Base-by-base conservation (phyloP, 2,329 filamentous ascomycete genomes). In the Paraphaeosphaeria sporulosa region DNA sequence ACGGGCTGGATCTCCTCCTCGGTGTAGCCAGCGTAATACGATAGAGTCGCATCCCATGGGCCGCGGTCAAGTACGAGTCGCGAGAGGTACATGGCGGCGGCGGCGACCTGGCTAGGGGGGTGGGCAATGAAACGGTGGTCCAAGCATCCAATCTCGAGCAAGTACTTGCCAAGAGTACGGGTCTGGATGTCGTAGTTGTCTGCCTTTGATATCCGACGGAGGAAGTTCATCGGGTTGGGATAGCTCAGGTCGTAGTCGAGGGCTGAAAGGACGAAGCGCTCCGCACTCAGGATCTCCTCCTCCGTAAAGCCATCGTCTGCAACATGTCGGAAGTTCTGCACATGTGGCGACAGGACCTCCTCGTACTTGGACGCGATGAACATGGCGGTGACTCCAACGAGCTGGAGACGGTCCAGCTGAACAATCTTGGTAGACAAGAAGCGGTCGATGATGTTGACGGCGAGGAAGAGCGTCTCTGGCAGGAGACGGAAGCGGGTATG, bases 281-380 rank as follows among this genome's bases (percentile, higher is more conserved):
- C 95, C n/a, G 95, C 95, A 74, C 92, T 94, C 42, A 99, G 86
- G 68, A 99, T 98, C 82, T 99, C 95, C 48, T 92, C 89, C 78
- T 97, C 94, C 4, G 89, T 91, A 80, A 98, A 99, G 58, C 94
- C 95, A 79, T 98, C 93, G 73, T 99, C 95, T 74, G 95, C 93
- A 70, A 99, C 94, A 73, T 96, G 93, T 71, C 92, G 92, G 85
- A 99, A 99, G 85, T 97, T 97, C 78, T 91, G 90, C 42, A 99
- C 94, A 70, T 98, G 94, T 48, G 95, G 95, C 12, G 95, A 98
- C 53, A 99, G 87, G 52, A 99, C 94, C 78, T 99, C 95, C 80
- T 99, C 94, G 77, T 98, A 99, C 83, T 99, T 99, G 74, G 94
- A 96, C 13, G 95, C 95, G 74, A 98, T 97, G 83, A 98, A 98